Evolutionary conservation across 208 protist species (phyloP), one percentile per base, ranked within the genome.

Genomic region (Novymonas esmeraldas): DNA sequence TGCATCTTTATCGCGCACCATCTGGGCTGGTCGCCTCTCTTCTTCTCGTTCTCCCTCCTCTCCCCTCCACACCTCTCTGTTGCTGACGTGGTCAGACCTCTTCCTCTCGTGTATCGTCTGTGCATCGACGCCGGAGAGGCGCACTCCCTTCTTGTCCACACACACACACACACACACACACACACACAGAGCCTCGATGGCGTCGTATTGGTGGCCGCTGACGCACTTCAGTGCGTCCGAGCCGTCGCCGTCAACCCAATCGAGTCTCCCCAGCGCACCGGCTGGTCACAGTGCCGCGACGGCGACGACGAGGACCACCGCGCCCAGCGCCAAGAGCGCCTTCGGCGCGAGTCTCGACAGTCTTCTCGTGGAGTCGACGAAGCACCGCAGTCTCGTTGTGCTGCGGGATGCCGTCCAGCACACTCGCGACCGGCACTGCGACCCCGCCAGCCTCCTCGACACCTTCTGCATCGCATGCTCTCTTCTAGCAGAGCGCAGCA

Each of bases 381-480:
- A 81, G 54, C 72, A 90, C 41, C 74, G 67, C 39, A 68, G 46
- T 13, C 76, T 90, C 31, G 52, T 44, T 18, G 62, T 76, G 14
- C 73, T 90, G 50, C 81, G 84, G 16, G 84, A 90, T 46, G 84
- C 81, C 10, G 64, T 84, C 34, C 81, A 77, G 51, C 64, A 69
- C 4, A 76, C 84, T 7, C 80, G 80, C 24, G 60, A 81, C 46
- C 77, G 71, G 11, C 76, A 73, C 38, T 81, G 78, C 67, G 63
- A 73, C 51, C 73, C 81, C 0, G 42, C 70, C 33, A 78, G 82
- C 22, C 50, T 90, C 39, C 85, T 90, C 51, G 64, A 87, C 31
- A 86, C 81, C 22, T 64, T 90, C 44, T 81, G 81, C 33, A 71
- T 87, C 61, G 84, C 84, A 4, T 90, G 84, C 59, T 57, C 39